Conservation (phyloP, 139 green algal species). For the Spirogloea muscicola region DNA sequence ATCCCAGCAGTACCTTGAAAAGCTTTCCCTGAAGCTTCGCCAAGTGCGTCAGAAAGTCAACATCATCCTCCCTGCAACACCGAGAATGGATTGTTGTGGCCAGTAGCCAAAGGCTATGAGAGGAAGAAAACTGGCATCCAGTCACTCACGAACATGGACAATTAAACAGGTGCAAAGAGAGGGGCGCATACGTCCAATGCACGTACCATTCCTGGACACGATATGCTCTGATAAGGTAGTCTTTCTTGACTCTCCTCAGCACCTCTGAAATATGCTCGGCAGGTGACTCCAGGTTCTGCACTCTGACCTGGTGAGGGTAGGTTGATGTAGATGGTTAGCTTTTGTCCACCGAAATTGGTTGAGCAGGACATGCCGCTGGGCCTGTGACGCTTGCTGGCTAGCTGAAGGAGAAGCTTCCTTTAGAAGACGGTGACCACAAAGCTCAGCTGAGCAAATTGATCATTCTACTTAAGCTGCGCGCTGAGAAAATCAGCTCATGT, state of each 20-base stretch:
- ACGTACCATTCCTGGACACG: constrained; percentile 28
- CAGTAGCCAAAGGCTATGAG: not conserved
- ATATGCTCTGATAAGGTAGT: constrained; percentile 48
- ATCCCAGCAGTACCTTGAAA: too few relatives aligned
- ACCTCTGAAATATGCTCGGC: constrained; percentile 58
- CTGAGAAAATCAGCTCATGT: too few relatives aligned
- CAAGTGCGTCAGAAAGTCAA: constrained; percentile 81
- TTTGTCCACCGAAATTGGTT: not conserved
- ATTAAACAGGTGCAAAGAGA: not conserved
- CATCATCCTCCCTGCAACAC: constrained; percentile 70
- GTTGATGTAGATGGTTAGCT: not conserved
- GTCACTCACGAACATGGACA: too few relatives aligned
- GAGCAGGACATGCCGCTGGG: not conserved
- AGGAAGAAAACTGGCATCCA: too few relatives aligned
- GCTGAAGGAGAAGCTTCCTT: too few relatives aligned
- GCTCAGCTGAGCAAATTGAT: too few relatives aligned
- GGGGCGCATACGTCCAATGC: not conserved
- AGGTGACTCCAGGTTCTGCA: constrained; percentile 72
- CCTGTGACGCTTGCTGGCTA: too few relatives aligned
- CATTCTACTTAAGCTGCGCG: too few relatives aligned
- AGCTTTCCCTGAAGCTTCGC: constrained; percentile 62
- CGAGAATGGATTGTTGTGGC: not conserved
- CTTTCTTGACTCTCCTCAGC: constrained; percentile 44
- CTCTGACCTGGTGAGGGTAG: constrained; percentile 29
- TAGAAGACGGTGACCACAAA: too few relatives aligned